Percentiles rank a stretch among this genome's conserved stretches.
Evolutionary conservation across 345 rosid genomes (phyloP).

Genomic region (Excoecaria agallocha): DNA sequence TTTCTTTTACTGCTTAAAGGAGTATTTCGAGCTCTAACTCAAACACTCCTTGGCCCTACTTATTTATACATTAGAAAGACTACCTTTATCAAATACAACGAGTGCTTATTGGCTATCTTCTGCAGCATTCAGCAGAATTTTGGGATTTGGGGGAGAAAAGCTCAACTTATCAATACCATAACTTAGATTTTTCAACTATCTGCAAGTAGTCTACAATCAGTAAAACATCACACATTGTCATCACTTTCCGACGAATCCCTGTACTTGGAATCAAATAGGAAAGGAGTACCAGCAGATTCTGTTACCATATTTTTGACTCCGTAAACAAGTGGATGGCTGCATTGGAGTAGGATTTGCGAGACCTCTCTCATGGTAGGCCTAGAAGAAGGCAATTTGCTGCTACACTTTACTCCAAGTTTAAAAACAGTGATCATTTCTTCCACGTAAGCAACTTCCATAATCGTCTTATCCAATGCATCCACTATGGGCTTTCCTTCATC

Average conservation of each 20-base stretch:
- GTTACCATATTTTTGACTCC: slow-evolving; percentile 14
- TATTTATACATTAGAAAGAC: too few species aligned
- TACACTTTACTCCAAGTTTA: slow-evolving; percentile 21
- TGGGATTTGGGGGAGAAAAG: too few species aligned
- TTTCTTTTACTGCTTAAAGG: too few species aligned
- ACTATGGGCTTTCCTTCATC: slow-evolving; percentile 16
- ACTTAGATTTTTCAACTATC: too few species aligned
- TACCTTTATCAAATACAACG: too few species aligned
- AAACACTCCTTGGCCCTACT: too few species aligned
- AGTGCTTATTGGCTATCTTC: too few species aligned
- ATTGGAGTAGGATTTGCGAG: slow-evolving; percentile 14
- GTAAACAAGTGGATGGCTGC: not conserved
- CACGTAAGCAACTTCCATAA: slow-evolving; percentile 9
- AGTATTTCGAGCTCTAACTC: too few species aligned
- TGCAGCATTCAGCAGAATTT: too few species aligned
- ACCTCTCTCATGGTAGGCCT: slow-evolving; percentile 27
- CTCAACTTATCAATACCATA: too few species aligned
- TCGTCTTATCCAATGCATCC: slow-evolving; percentile 18
- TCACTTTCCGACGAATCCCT: not conserved
- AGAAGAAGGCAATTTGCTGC: slow-evolving; percentile 6
- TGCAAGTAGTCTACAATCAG: not conserved
- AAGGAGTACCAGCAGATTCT: slow-evolving; percentile 21
- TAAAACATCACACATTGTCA: not conserved
- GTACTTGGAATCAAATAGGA: slow-evolving; percentile 18
- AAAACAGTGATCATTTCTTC: slow-evolving; percentile 25